phyloP scores from a whole-genome alignment of 2,329 filamentous ascomycete species.

The Acarospora socialis region DNA sequence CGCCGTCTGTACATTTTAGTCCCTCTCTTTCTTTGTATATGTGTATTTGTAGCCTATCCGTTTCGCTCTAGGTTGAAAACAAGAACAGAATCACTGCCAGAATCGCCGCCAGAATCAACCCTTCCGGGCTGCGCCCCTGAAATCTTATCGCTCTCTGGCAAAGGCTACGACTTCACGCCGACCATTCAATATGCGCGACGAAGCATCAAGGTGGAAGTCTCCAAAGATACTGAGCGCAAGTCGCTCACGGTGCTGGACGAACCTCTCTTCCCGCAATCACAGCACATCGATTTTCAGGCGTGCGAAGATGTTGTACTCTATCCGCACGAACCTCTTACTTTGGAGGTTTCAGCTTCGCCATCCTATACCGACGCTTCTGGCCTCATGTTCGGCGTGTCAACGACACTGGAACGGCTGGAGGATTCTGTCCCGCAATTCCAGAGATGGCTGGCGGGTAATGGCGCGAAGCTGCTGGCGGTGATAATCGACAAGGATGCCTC shows the following conservation, averaged over 20 bases:
- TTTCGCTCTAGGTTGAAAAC: too few species aligned
- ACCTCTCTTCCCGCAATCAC: conserved; percentile 9
- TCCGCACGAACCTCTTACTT: conserved; percentile 30
- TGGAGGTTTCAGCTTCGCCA: conserved; percentile 34
- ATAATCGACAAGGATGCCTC: conserved; percentile 32
- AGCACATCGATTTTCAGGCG: conserved; percentile 9
- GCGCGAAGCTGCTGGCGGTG: conserved; percentile 37
- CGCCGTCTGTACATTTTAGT: too few species aligned
- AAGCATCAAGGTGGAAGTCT: conserved; percentile 9
- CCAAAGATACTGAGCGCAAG: conserved; percentile 3
- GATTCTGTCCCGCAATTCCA: conserved; percentile 38
- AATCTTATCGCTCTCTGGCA: too few species aligned
- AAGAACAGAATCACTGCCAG: too few species aligned
- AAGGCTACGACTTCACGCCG: conserved; percentile 10
- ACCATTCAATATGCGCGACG: conserved; percentile 12
- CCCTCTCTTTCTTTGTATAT: too few species aligned
- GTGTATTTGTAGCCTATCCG: too few species aligned
- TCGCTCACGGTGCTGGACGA: conserved; percentile 9
- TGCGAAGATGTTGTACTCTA: conserved; percentile 4
- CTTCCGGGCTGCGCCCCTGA: too few species aligned
- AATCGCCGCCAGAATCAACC: too few species aligned
- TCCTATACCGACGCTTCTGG: conserved; percentile 32
- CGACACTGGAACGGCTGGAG: conserved; percentile 35
- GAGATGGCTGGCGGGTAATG: conserved; percentile 41
- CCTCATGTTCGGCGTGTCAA: conserved; percentile 45